A percentile compares a stretch with the other conserved stretches of the same genome.
Evolutionary conservation across 306 rosid species (phyloP).

Genomic region (Sindora glabra): DNA sequence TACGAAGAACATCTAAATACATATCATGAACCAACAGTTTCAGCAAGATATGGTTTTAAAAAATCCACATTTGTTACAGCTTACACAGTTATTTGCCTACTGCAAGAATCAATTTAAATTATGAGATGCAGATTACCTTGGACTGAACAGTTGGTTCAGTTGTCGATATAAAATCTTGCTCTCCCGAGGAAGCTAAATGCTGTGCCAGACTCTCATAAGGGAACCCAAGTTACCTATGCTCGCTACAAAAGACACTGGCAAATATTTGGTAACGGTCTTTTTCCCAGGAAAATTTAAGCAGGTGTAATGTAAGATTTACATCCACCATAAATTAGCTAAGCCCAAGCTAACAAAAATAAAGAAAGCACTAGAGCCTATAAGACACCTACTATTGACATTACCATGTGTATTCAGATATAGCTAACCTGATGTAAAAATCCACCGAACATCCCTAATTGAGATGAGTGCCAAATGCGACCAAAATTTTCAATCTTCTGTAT

Average conservation of each 20-base stretch:
- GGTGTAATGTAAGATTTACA: background rate
- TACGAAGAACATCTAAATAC: too few species aligned
- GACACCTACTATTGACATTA: background rate
- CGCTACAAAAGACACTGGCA: background rate
- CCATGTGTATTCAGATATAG: background rate
- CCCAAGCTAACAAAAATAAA: constrained; percentile 1
- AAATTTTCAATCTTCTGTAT: background rate
- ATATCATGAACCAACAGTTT: too few species aligned
- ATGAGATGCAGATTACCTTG: constrained; percentile 11
- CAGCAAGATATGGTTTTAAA: too few species aligned
- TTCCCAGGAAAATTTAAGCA: background rate
- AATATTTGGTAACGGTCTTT: background rate
- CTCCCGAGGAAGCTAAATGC: background rate
- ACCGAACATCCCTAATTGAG: background rate
- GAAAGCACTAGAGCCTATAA: background rate
- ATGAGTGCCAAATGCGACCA: background rate
- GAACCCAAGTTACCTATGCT: background rate
- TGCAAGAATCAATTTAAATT: too few species aligned
- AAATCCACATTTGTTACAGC: too few species aligned
- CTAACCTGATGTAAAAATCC: constrained; percentile 8
- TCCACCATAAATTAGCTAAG: background rate
- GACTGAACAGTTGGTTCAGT: background rate
- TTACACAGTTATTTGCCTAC: too few species aligned
- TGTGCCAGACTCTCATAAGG: background rate
- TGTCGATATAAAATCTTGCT: background rate